Conservation (phyloP, 371 early-diverging fungal species). For the Rhizopus arrhizus region DNA sequence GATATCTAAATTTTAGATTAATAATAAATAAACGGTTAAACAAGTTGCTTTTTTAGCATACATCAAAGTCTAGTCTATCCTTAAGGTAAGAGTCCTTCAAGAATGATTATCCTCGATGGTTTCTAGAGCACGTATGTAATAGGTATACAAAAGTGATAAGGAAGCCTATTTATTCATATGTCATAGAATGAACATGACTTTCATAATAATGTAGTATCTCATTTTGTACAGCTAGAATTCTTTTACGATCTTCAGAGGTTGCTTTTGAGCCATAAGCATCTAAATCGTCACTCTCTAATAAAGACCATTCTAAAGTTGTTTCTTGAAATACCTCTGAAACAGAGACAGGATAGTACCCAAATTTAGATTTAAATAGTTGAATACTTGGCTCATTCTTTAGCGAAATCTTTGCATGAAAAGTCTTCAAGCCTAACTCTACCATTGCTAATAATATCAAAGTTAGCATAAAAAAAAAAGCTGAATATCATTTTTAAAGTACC, state of each 20-base stretch:
- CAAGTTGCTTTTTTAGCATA: too few species aligned
- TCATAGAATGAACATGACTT: background rate
- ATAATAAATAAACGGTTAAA: too few species aligned
- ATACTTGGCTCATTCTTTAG: constrained; percentile 72
- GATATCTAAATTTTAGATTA: too few species aligned
- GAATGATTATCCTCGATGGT: too few species aligned
- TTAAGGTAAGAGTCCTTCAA: too few species aligned
- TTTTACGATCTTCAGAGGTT: constrained; percentile 24
- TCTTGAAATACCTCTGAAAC: constrained; percentile 76
- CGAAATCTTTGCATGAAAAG: constrained; percentile 82
- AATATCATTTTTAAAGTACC: constrained; percentile 41
- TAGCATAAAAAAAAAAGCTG: constrained; percentile 5
- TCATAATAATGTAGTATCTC: constrained; percentile 16
- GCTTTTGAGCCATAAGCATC: constrained; percentile 40
- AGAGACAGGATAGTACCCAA: constrained; percentile 71
- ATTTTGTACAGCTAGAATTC: constrained; percentile 4
- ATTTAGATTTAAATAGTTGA: constrained; percentile 66
- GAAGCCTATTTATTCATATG: background rate
- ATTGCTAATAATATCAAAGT: constrained; percentile 32
- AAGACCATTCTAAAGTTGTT: constrained; percentile 66
- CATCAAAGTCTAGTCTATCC: too few species aligned
- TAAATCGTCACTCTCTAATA: constrained; percentile 20
- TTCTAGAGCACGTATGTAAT: too few species aligned
- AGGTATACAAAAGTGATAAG: too few species aligned
- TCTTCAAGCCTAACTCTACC: constrained; percentile 57